Base-by-base conservation (phyloP, 2,329 filamentous ascomycete species). In the Pseudogymnoascus sp. region DNA sequence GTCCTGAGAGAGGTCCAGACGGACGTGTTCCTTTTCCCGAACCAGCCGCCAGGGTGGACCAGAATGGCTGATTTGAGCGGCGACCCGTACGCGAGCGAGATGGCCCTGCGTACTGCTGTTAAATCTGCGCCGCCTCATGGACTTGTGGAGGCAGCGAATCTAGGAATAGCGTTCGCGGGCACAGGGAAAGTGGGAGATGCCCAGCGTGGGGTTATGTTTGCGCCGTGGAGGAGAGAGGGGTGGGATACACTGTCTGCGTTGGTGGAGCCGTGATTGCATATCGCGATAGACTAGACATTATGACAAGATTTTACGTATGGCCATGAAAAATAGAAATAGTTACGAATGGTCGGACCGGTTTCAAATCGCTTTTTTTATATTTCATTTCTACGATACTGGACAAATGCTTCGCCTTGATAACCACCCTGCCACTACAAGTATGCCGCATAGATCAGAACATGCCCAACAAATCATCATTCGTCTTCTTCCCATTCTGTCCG, bases 11-110 rank as follows among this genome's bases (percentile, higher is more conserved):
- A 94, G 74, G 82, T 89, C 0, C 86, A 90, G 69, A 83, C 80
- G 14, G 87, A 91, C 60, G 83, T 96, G 16, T 88, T 97, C 82
- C 80, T 97, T 20, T 82, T 89, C 57, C 94, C 94, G 0, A 80
- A 87, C 62, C 81, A 91, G 62, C 85, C 91, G 0, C 83, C 89
- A 59, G 90, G 91, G 0, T 99, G 94, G 94, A 81, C 84, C 41
- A 80, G 88, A 58, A 77, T 97, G 22, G 85, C 89, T 0, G 79
- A 84, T 37, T 73, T 82, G 0, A 81, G 80, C 0, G 82, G 80
- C 2, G 75, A 78, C 41, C 67, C 71, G 4, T 74, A 77, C 59
- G 74, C 76, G n/a, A 75, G 80, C 61, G 84, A 89, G 66, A 91
- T 96, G 85, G 90, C 91, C 1, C 78, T 96, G 63, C 81, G 86